Evolutionary conservation across 257 asterid genomes (phyloP), one percentile per base, ranked within the genome.

Genomic region (Solanum rostratum): DNA sequence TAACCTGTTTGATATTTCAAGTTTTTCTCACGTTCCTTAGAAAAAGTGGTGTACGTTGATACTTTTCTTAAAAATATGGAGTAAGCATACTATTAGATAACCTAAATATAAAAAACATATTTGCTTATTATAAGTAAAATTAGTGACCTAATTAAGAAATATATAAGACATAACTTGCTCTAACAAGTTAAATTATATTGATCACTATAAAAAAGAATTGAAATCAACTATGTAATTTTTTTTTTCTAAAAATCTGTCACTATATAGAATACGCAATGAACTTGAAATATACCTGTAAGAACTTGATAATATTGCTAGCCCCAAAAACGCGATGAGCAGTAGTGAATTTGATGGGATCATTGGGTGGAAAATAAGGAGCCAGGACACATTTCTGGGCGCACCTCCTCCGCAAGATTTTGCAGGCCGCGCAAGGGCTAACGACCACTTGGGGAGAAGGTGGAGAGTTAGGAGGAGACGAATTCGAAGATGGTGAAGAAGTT

Each of bases 381-480:
- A 84, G 57, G 53, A 83, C 80, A 49, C 85, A 83, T 65, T 83
- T 83, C 41, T 66, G 80, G 3, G 80, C 85, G 53, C 86, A 84
- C 39, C 86, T 49, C 60, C 86, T 54, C 60, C 86, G 73, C 82
- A 84, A 71, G 27, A 84, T 70, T 49, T 84, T 84, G 54, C 86
- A 84, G 43, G 86, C 86, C 13, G 86, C 86, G 18, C 86, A 84
- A 7, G 86, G 82, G 86, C 82, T 95, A 24, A 90, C 83, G n/a
- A 87, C 93, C 60, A 86, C 82, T 53, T 57, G 79, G 0, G 52
- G 79, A 2, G 90, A 84, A 4, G 88, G 62, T 37, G 91, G 54
- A 15, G 87, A 84, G 8, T 89, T 86, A 16, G 88, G 84, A 11
- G 89, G 65, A 11, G 91, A 82, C 37, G 37, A 33, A 33, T 33